A percentile compares a stretch with the other conserved stretches of the same genome.
Evolutionary conservation across 2,329 filamentous ascomycete genomes (phyloP).

Genomic region (Xylaria sp.): DNA sequence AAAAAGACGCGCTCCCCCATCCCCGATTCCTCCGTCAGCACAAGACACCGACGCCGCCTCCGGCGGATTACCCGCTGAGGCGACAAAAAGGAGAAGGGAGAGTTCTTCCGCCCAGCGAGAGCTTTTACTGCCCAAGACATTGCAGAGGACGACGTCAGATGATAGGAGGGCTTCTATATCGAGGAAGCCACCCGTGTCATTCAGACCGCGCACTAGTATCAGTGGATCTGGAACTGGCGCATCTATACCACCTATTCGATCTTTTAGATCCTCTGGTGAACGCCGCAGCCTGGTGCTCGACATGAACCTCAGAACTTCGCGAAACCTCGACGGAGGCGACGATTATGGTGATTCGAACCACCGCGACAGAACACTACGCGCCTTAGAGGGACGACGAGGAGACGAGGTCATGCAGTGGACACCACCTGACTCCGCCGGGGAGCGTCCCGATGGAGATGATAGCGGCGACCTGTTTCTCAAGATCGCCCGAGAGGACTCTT

Average conservation of each 20-base stretch:
- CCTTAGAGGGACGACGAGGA: conserved; percentile 60
- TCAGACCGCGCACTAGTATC: conserved; percentile 55
- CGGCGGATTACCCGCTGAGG: conserved; percentile 42
- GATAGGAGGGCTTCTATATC: conserved; percentile 59
- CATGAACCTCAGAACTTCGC: conserved; percentile 59
- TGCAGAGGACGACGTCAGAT: conserved; percentile 58
- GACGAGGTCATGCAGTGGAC: conserved; percentile 55
- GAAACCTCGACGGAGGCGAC: conserved; percentile 58
- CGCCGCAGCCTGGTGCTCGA: conserved; percentile 66
- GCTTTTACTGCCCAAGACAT: conserved; percentile 58
- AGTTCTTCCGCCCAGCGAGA: conserved; percentile 59
- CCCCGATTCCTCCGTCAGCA: conserved; percentile 33
- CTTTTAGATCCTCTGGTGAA: conserved; percentile 67
- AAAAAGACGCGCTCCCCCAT: conserved; percentile 52
- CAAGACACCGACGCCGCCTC: conserved; percentile 22
- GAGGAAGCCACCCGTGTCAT: conserved; percentile 62
- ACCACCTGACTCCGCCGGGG: conserved; percentile 55
- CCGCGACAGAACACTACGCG: conserved; percentile 62
- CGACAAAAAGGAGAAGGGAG: conserved; percentile 51
- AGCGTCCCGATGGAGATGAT: conserved; percentile 60
- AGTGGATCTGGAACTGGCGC: conserved; percentile 48
- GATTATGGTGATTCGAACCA: conserved; percentile 57
- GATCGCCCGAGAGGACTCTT: conserved; percentile 66
- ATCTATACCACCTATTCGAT: conserved; percentile 64
- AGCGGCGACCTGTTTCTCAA: conserved; percentile 69